These are phyloP conservation scores for Aspergillus ellipticus DNA, from an alignment of 495 filamentous ascomycete genomes.

Conservation along the genomic window DNA sequence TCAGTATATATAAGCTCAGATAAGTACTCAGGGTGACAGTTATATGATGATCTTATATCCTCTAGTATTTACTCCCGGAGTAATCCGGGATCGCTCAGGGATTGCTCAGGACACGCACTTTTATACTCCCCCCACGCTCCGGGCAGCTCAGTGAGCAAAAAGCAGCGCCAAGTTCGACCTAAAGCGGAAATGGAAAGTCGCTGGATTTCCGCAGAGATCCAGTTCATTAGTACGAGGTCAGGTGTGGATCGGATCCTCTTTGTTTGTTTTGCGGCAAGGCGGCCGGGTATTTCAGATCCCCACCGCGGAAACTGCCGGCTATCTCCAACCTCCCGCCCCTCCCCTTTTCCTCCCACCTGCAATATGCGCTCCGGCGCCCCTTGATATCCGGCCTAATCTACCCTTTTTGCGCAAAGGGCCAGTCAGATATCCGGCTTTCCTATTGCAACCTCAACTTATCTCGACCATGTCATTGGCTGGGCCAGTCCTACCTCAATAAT, in stretches of 20 bases:
- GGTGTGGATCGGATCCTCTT: background rate
- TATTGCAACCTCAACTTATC: background rate
- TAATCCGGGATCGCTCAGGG: no score
- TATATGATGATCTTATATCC: no score
- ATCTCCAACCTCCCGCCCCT: slow-evolving; percentile 6
- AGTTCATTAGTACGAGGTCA: background rate
- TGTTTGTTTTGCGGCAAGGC: background rate
- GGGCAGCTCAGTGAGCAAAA: no score
- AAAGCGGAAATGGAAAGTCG: no score
- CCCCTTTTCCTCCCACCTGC: slow-evolving; percentile 1
- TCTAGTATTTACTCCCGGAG: no score
- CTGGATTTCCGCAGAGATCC: no score
- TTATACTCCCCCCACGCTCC: no score
- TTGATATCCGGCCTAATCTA: slow-evolving; percentile 11
- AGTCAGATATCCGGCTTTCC: background rate
- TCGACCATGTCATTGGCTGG: slow-evolving; percentile 22
- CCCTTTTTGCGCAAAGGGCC: background rate
- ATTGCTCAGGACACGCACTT: no score
- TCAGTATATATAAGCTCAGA: no score
- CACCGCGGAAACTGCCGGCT: slow-evolving; percentile 20
- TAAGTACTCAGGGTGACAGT: no score
- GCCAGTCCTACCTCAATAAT: slow-evolving; percentile 21
- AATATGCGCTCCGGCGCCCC: slow-evolving; percentile 6
- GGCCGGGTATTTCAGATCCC: slow-evolving; percentile 13
- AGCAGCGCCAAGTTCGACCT: no score